Evolutionary conservation across 2,329 filamentous ascomycete species (phyloP).

Genomic region (Sclerotinia minor): DNA sequence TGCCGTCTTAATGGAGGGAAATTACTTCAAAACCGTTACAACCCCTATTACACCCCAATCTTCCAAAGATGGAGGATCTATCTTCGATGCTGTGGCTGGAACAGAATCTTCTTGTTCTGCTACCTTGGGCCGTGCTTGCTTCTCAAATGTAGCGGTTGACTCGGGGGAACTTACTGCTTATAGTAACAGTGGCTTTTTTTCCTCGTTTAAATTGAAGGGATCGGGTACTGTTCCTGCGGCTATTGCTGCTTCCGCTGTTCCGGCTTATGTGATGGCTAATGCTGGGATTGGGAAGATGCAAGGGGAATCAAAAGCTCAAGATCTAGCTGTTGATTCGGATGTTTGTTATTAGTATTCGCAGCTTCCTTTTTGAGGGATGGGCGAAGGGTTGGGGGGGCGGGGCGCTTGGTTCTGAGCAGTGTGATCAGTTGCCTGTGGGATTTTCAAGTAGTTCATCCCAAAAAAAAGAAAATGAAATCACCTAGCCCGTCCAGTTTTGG

Average conservation of each 20-base stretch:
- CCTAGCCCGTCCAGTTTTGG: too few species aligned
- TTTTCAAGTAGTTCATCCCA: too few species aligned
- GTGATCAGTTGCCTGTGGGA: too few species aligned
- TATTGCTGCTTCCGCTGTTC: conserved; percentile 14
- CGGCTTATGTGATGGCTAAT: conserved; percentile 12
- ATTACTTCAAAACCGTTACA: conserved; percentile 46
- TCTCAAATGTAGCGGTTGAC: conserved; percentile 22
- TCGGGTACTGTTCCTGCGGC: neutral
- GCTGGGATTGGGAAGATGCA: conserved; percentile 22
- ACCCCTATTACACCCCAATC: conserved; percentile 28
- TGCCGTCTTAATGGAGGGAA: conserved; percentile 47
- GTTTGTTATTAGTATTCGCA: neutral
- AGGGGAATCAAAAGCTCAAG: too few species aligned
- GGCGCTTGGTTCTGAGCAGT: too few species aligned
- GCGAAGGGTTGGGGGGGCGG: too few species aligned
- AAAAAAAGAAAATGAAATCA: too few species aligned
- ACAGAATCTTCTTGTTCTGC: conserved; percentile 21
- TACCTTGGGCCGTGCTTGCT: conserved; percentile 26
- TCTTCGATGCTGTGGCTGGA: conserved; percentile 16
- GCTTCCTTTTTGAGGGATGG: neutral
- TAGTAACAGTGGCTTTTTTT: neutral
- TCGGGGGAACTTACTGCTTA: conserved; percentile 11
- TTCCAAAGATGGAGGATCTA: neutral
- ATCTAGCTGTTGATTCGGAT: too few species aligned
- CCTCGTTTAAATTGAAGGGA: conserved; percentile 14